phyloP scores from a whole-genome alignment of 2,329 filamentous ascomycete species.

The Phoma sp. region DNA sequence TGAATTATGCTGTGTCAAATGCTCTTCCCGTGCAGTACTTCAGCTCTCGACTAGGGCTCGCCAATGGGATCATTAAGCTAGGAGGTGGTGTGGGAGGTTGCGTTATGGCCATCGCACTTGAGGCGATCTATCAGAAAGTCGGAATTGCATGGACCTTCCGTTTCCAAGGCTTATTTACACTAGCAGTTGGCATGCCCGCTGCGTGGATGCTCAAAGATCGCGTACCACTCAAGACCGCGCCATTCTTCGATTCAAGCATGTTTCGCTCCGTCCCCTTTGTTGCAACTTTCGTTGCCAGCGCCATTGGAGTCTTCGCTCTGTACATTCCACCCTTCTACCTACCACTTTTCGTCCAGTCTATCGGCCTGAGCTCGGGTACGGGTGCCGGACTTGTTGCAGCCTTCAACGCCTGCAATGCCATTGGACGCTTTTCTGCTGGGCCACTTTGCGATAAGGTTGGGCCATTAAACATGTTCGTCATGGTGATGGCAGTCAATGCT shows the following conservation, averaged over 20 bases:
- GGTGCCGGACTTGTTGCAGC: conserved; percentile 34
- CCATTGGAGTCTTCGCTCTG: conserved; percentile 33
- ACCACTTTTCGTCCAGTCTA: conserved; percentile 34
- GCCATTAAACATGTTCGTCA: conserved; percentile 39
- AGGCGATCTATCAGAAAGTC: conserved; percentile 32
- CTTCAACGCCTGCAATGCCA: conserved; percentile 36
- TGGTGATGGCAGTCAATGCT: conserved; percentile 33
- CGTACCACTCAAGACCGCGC: conserved; percentile 23
- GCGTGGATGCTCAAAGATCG: conserved; percentile 35
- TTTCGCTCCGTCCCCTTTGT: conserved; percentile 29
- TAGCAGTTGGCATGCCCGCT: conserved; percentile 32
- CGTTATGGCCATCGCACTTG: conserved; percentile 32
- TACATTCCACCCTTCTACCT: conserved; percentile 39
- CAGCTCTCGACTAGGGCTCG: conserved; percentile 32
- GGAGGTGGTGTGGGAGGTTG: conserved; percentile 37
- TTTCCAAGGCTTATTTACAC: conserved; percentile 30
- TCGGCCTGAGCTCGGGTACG: conserved; percentile 29
- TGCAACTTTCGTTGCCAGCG: conserved; percentile 29
- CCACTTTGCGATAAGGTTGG: conserved; percentile 39
- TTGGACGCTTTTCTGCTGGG: conserved; percentile 34
- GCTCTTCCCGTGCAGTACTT: conserved; percentile 37
- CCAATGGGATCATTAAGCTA: conserved; percentile 38
- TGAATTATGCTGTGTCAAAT: conserved; percentile 34
- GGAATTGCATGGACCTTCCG: conserved; percentile 38
- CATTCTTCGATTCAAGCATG: conserved; percentile 34